Base-by-base conservation (phyloP, 805 yeast genomes). In the Candida sanyiensis region DNA sequence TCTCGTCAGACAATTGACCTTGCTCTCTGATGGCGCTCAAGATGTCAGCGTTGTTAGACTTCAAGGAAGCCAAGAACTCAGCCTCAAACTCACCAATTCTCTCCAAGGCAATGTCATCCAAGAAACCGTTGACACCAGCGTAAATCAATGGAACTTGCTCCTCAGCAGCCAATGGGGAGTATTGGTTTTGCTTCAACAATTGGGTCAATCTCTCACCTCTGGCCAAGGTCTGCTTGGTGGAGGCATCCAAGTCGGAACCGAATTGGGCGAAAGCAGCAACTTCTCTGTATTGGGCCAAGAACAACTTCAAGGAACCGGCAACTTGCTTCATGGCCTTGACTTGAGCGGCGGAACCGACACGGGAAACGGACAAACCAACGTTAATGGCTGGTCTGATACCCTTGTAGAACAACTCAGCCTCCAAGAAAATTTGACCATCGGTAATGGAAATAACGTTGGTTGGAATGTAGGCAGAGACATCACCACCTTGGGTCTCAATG, bases 201-300 rank as follows among this genome's bases (percentile, higher is more conserved):
- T 89, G 97, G 61, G 98, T 93, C 66, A 93, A 84, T 80, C 99
- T 90, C 83, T 93, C 98, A 88, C 99, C 99, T 84, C 99, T 89
- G 62, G 77, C 75, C 70, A 93, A 82, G 64, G 98, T 93, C 77
- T 88, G 97, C 79, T 90, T 93, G 72, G 99, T 93, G 47, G 97
- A 88, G 59, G 99, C 97, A 73, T 93, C 99, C 70, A 93, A 81
- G 75, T 93, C 99, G 58, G 99, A 93, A 83, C 99, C 99, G 80
- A 93, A 93, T 80, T 93, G 99, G 62, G 99, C 98, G 72, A 93
- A 93, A 63, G 99, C 98, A 68, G 98, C 98, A 62, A 93, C 98
- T 83, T 93, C 99, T 87, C 99, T 89, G 85, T 93, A 93, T 80
- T 93, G 99, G 62, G 99, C 99, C 80, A 93, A 85, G 96, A 88